A percentile compares a stretch with the other conserved stretches of the same genome.
phyloP scores from a whole-genome alignment of 352 stramenopile genomes.

The Plasmopara muralis region DNA sequence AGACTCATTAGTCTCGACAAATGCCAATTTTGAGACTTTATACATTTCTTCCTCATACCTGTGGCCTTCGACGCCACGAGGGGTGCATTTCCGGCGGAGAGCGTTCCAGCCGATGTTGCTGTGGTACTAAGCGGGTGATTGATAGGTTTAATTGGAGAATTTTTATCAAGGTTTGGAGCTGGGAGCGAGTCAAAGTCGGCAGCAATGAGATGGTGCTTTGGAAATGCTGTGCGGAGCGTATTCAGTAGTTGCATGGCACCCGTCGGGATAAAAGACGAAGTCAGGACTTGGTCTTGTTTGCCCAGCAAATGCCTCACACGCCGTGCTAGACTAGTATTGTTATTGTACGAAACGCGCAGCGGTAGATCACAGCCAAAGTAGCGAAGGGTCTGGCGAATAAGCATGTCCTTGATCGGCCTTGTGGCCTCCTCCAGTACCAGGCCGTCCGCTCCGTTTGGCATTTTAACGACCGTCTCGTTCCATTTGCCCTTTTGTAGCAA shows the following conservation, averaged over 20 bases:
- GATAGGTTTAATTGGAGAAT: slow-evolving; percentile 42
- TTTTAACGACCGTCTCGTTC: slow-evolving; percentile 61
- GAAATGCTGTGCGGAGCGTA: slow-evolving; percentile 67
- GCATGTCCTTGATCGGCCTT: slow-evolving; percentile 52
- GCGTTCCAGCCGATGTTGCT: slow-evolving; percentile 52
- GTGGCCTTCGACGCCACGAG: slow-evolving; percentile 83
- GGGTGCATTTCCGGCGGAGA: slow-evolving; percentile 78
- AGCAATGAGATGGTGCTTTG: slow-evolving; percentile 81
- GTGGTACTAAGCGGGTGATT: slow-evolving; percentile 61
- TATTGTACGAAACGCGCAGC: slow-evolving; percentile 50
- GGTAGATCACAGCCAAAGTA: slow-evolving; percentile 71
- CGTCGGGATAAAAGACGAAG: slow-evolving; percentile 83
- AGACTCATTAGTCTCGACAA: slow-evolving; percentile 1
- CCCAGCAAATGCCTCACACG: slow-evolving; percentile 45
- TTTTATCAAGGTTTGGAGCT: slow-evolving; percentile 49
- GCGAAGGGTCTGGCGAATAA: slow-evolving; percentile 68
- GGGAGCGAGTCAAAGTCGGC: slow-evolving; percentile 87
- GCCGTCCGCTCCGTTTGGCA: slow-evolving; percentile 2
- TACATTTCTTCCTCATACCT: slow-evolving; percentile 14
- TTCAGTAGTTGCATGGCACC: slow-evolving; percentile 84
- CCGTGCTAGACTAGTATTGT: slow-evolving; percentile 48
- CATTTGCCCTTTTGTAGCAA: slow-evolving; percentile 64
- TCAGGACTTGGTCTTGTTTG: slow-evolving; percentile 40
- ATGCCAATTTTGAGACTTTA: not conserved
- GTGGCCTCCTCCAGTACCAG: slow-evolving; percentile 37